Base-by-base conservation (phyloP, 805 yeast species). In the Starmerella sp. region DNA sequence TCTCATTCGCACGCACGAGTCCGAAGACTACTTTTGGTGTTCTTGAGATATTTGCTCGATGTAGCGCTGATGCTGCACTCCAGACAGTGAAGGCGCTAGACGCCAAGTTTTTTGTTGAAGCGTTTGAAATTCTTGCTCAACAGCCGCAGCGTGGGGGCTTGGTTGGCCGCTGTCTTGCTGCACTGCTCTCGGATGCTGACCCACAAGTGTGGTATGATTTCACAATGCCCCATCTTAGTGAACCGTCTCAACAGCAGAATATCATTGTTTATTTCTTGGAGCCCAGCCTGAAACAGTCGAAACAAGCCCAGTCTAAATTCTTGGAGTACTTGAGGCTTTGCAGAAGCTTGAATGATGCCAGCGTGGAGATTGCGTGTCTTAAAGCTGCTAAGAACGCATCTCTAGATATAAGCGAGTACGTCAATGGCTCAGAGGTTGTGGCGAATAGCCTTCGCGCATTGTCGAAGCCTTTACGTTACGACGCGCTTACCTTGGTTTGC, bases 361-460 rank as follows among this genome's bases (percentile, higher is more conserved):
- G 47, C 35, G 53, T 57, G 6, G 59, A 57, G 35, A 47, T 59
- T 8, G 57, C 57, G 6, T 28, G 53, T n/a, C 42, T 59, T 5
- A 59, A 50, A 35, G 61, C 62, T 1, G 62, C 55, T 1, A 45
- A 50, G 22, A 54, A 55, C 34, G 62, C 62, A 3, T 52, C 49
- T 11, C 42, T 59, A 2, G 60, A 59, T 31, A 60, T 59, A 6
- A 51, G 58, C 36, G 47, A 22, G 13, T 39, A 47, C 17, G 46
- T 57, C 10, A 39, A 14, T 14, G 30, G 31, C 15, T 59, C 62
- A 1, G 4, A 28, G 8, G 51, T 48, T 13, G 22, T 57, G 6
- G 31, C 35, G 4, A 14, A 13, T 28, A 17, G 55, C 30, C 48
- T 59, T 8, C 35, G 36, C 37, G 39, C 53, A 3, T 15, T 35